Percentiles rank a stretch among this genome's conserved stretches.
Evolutionary conservation across 495 filamentous ascomycete species (phyloP).

Genomic region (Penicillium turbatum): DNA sequence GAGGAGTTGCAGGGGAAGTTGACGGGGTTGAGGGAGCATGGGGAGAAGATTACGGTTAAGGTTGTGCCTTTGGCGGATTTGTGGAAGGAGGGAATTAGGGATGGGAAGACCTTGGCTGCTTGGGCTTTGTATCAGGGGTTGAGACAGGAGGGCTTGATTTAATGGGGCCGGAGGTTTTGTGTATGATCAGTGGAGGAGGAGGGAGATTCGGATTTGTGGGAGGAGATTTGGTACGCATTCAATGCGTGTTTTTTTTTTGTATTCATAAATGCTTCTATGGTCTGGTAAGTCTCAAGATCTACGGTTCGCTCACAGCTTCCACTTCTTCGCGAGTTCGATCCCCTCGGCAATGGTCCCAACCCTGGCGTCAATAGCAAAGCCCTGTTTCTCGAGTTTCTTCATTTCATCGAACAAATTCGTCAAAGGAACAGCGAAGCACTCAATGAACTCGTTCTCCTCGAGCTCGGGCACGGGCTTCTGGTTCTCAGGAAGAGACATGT

Average conservation of each 20-base stretch:
- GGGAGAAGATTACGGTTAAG: conserved; percentile 81
- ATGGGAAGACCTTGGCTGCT: conserved; percentile 76
- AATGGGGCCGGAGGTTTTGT: conserved; percentile 10
- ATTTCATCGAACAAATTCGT: conserved; percentile 61
- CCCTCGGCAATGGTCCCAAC: conserved; percentile 83
- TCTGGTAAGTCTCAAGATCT: background rate
- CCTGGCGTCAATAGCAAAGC: conserved; percentile 80
- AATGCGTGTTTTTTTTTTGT: background rate
- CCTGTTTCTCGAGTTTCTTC: conserved; percentile 62
- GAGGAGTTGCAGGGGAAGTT: conserved; percentile 67
- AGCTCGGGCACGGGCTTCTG: conserved; percentile 65
- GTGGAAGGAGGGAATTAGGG: conserved; percentile 71
- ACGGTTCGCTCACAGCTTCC: conserved; percentile 23
- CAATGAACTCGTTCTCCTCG: conserved; percentile 87
- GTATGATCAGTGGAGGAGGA: background rate
- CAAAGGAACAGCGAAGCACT: conserved; percentile 70
- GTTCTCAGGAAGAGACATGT: conserved; percentile 66
- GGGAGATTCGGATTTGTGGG: background rate
- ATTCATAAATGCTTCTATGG: background rate
- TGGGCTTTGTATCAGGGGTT: conserved; percentile 73
- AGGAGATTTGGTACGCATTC: background rate
- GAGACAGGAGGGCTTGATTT: conserved; percentile 60
- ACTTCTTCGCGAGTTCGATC: conserved; percentile 69
- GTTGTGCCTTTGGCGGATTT: conserved; percentile 66
- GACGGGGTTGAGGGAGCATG: conserved; percentile 71